Conservation (phyloP, 2,329 filamentous ascomycete genomes). For the Monosporascus sp. region DNA sequence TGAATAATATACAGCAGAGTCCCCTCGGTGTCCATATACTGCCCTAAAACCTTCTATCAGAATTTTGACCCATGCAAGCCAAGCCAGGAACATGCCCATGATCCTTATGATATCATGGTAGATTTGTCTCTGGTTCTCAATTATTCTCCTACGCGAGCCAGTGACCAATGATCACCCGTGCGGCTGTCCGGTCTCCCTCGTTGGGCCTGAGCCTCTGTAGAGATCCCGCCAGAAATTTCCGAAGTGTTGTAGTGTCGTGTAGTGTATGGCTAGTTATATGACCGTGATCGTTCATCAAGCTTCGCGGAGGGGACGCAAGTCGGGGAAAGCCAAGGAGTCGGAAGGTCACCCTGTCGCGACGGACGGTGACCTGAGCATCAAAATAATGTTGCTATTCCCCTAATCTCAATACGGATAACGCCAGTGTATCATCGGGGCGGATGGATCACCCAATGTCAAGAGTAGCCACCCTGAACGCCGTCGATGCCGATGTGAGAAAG, state of each 20-base stretch:
- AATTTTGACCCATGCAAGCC: constrained; percentile 16
- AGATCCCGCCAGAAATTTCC: constrained; percentile 19
- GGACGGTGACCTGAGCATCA: constrained; percentile 15
- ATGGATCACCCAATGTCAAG: constrained; percentile 28
- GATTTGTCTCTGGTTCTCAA: constrained; percentile 16
- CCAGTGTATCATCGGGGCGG: constrained; percentile 25
- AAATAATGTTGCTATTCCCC: constrained; percentile 18
- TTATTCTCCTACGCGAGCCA: constrained; percentile 22
- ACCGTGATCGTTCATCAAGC: constrained; percentile 8
- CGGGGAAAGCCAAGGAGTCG: constrained; percentile 13
- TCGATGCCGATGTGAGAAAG: constrained; percentile 28
- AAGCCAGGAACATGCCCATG: constrained; percentile 17
- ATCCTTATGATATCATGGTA: constrained; percentile 8
- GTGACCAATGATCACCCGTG: constrained; percentile 11
- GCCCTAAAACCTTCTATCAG: constrained; percentile 19
- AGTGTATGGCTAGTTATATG: neutral
- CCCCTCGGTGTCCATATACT: constrained; percentile 18
- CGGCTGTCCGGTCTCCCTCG: constrained; percentile 7
- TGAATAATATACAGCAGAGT: constrained; percentile 32
- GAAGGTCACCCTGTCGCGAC: constrained; percentile 14
- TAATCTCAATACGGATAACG: constrained; percentile 28
- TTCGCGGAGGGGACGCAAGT: constrained; percentile 24
- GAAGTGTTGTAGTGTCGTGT: constrained; percentile 9
- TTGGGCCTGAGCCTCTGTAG: constrained; percentile 17
- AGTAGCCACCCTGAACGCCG: constrained; percentile 29